Conservation (phyloP, 768 basidiomycete genomes). For the Suillus fuscotomentosus region DNA sequence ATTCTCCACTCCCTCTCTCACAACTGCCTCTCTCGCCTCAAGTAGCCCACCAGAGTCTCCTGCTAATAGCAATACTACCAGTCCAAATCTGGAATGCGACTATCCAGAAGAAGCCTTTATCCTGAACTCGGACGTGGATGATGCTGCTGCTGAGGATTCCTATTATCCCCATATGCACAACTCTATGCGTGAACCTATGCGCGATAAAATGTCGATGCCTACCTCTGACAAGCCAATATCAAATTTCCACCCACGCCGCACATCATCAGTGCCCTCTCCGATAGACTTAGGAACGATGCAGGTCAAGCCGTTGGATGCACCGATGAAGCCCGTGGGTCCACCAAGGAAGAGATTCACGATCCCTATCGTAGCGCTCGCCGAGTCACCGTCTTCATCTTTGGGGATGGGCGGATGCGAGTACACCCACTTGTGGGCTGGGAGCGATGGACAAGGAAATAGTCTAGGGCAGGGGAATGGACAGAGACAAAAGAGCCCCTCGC, state of each 20-base stretch:
- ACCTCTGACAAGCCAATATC: background rate
- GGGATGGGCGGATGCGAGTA: background rate
- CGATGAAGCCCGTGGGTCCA: background rate
- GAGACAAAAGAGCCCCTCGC: background rate
- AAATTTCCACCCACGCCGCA: slow-evolving; percentile 3
- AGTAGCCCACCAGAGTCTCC: slow-evolving; percentile 14
- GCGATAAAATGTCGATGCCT: background rate
- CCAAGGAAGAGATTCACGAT: background rate
- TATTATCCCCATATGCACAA: slow-evolving; percentile 6
- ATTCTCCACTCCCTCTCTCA: slow-evolving; percentile 14
- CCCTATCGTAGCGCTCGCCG: background rate
- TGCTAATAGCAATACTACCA: background rate
- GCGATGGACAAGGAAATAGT: background rate
- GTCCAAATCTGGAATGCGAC: background rate
- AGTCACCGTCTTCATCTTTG: background rate
- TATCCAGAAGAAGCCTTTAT: background rate
- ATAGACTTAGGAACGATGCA: background rate
- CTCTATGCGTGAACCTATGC: background rate
- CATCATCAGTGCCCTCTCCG: background rate
- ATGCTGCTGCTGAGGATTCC: background rate
- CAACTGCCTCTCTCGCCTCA: slow-evolving; percentile 11
- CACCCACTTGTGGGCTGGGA: background rate
- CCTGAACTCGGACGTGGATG: slow-evolving; percentile 12
- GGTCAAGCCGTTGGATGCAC: background rate
- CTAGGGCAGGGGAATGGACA: background rate